A percentile compares a stretch with the other conserved stretches of the same genome.
phyloP scores from a whole-genome alignment of 2,329 filamentous ascomycete species.

The Davidsoniella australis region DNA sequence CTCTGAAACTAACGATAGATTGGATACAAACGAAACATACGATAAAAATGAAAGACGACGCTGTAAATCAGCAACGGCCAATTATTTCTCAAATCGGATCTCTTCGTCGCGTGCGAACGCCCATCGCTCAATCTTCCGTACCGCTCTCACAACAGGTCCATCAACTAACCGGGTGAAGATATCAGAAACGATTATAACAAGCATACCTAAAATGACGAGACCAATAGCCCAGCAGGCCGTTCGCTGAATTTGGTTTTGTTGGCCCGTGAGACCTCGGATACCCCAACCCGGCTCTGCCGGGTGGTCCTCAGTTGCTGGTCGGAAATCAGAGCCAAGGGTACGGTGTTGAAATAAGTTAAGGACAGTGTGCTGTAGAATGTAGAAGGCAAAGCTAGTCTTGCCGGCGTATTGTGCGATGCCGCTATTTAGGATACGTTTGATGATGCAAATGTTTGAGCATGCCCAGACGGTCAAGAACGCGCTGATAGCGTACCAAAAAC shows the following conservation, averaged over 20 bases:
- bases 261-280: slow-evolving; percentile 1
- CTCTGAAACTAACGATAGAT: not conserved
- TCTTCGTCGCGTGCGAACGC: not conserved
- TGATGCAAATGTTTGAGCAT: slow-evolving; percentile 28
- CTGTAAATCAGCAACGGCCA: not conserved
- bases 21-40: not conserved
- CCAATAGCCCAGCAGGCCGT: slow-evolving; percentile 7
- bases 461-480: slow-evolving; percentile 34
- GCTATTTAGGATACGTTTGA: slow-evolving; percentile 34
- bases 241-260: slow-evolving; percentile 2
- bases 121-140: slow-evolving; percentile 3
- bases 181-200: slow-evolving; percentile 8
- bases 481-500: slow-evolving; percentile 39
- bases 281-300: slow-evolving; percentile 10
- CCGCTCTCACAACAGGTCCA: slow-evolving; percentile 7
- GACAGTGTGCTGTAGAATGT: slow-evolving; percentile 32
- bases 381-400: slow-evolving; percentile 41
- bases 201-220: slow-evolving; percentile 5
- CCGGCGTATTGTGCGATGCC: slow-evolving; percentile 38
- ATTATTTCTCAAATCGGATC: not conserved
- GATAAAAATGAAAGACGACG: not conserved
- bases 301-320: not conserved
- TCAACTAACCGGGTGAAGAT: slow-evolving; percentile 9
- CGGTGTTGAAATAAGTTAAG: slow-evolving; percentile 10
- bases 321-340: slow-evolving; percentile 1